Conservation (phyloP, 2,329 filamentous ascomycete genomes). For the Thielaviopsis musarum region DNA sequence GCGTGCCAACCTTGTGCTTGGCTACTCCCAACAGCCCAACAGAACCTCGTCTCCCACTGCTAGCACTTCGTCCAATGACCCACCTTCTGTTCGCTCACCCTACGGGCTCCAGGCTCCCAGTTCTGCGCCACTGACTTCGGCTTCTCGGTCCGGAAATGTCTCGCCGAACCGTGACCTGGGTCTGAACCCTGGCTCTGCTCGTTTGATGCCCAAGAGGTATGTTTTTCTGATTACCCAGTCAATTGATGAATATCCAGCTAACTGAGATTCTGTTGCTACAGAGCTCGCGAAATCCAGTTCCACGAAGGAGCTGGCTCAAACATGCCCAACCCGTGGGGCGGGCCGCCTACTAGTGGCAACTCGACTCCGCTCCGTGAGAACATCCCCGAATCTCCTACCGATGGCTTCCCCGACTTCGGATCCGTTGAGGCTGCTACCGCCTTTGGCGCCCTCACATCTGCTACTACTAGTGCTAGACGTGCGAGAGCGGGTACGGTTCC, state of each 20-base stretch:
- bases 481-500: constrained; percentile 91
- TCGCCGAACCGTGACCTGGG: constrained; percentile 86
- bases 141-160: constrained; percentile 66
- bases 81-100: constrained; percentile 51
- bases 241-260: not conserved
- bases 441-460: constrained; percentile 37
- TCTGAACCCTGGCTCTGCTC: constrained; percentile 34
- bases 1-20: constrained; percentile 42
- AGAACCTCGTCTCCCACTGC: constrained; percentile 65
- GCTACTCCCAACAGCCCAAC: constrained; percentile 56
- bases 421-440: constrained; percentile 43
- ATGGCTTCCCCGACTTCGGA: constrained; percentile 78
- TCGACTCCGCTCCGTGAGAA: constrained; percentile 93
- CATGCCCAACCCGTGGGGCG: constrained; percentile 68
- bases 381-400: constrained; percentile 90
- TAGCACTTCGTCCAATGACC: constrained; percentile 66
- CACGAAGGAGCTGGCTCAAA: constrained; percentile 70
- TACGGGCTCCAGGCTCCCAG: constrained; percentile 50
- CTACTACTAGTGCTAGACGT: constrained; percentile 39
- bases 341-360: constrained; percentile 88
- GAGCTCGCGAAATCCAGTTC: constrained; percentile 89
- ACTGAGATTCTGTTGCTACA: constrained; percentile 21
- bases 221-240: constrained; percentile 19
- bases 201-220: constrained; percentile 87
- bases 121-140: constrained; percentile 40